Evolutionary conservation across 2,329 filamentous ascomycete genomes (phyloP), one percentile per base, ranked within the genome.

Genomic region (Nothomitra cinnamomea): DNA sequence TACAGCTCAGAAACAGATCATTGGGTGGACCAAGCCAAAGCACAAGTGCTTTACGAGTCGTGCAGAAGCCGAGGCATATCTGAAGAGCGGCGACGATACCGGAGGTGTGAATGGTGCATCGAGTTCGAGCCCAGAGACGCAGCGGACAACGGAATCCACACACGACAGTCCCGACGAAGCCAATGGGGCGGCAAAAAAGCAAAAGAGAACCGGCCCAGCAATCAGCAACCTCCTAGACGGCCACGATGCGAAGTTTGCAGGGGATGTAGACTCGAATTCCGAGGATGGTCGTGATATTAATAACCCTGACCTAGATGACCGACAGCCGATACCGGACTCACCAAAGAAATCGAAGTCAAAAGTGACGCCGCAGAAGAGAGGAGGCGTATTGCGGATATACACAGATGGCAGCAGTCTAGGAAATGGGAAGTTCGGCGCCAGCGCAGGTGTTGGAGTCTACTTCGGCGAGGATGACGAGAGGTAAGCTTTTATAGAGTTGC

Each of bases 51-150:
- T 88, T 58, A 66, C 70, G 2, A 83, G 78, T 1, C 72, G 75
- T 24, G 73, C 72, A 55, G 87, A 94, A 65, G 90, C 90, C 0
- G 79, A 90, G 62, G 78, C 78, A 19, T 95, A 85, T 64, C 85
- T 95, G 51, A 70, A 67, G 38, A 66, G 63, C 45, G 69, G 65
- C 8, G 36, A 42, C 12, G 35, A 15, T 1, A 47, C 22, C 10
- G 41, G 28, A 42, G 25, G 12, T n/a, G 12, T 59, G 43, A 64
- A 59, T 40, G 61, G 61, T 25, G 58, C 40, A 2, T 51, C 36
- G 10, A 52, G 53, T 21, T 53, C 64, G 57, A 62, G 61, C 32
- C 57, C 61, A 4, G 51, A 60, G n/a, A 67, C 68, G 59, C 69
- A 67, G 56, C 63, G 36, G 59, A 59, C n/a, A 57, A 59, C 19